A percentile compares a stretch with the other conserved stretches of the same genome.
These are phyloP conservation scores for Dichomitus squalens DNA, from an alignment of 1,284 basidiomycete species.

Conservation along the genomic window DNA sequence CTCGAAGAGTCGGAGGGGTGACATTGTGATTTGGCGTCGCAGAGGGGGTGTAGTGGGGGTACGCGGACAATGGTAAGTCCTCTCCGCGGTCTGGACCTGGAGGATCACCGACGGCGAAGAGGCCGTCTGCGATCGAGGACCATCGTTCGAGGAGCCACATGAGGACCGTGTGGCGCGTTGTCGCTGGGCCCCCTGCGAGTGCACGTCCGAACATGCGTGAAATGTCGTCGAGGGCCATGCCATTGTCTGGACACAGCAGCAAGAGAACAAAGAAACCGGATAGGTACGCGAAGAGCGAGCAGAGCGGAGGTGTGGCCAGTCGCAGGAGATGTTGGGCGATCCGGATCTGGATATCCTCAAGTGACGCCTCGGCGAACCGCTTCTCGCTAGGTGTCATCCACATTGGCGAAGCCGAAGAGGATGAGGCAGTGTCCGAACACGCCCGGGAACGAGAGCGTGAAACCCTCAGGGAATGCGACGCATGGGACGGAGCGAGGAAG, in stretches of 20 bases:
- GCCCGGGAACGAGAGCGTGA: not conserved
- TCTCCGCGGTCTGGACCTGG: not conserved
- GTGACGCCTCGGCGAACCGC: not conserved
- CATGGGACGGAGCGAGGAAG: slow-evolving; percentile 1
- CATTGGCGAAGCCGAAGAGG: not conserved
- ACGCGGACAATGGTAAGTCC: not conserved
- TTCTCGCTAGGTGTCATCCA: slow-evolving; percentile 15
- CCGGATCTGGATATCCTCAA: slow-evolving; percentile 39
- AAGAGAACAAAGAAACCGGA: slow-evolving; percentile 57
- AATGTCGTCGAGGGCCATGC: slow-evolving; percentile 33
- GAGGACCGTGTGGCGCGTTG: slow-evolving; percentile 18
- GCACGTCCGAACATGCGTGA: slow-evolving; percentile 33
- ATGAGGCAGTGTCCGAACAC: slow-evolving; percentile 5
- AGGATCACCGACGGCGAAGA: slow-evolving; percentile 23
- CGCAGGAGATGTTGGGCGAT: slow-evolving; percentile 58
- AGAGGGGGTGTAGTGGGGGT: not conserved
- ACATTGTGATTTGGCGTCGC: not conserved
- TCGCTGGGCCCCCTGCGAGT: slow-evolving; percentile 30
- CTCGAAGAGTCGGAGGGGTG: not conserved
- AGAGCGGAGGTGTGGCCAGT: slow-evolving; percentile 57
- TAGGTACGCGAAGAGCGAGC: slow-evolving; percentile 63
- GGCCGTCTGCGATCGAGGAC: slow-evolving; percentile 31
- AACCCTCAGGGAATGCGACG: not conserved
- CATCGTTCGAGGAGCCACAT: slow-evolving; percentile 37
- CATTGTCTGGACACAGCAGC: slow-evolving; percentile 37